Percentiles rank a stretch among this genome's conserved stretches.
phyloP scores from a whole-genome alignment of 805 yeast genomes.

The Wickerhamomyces ciferrii region DNA sequence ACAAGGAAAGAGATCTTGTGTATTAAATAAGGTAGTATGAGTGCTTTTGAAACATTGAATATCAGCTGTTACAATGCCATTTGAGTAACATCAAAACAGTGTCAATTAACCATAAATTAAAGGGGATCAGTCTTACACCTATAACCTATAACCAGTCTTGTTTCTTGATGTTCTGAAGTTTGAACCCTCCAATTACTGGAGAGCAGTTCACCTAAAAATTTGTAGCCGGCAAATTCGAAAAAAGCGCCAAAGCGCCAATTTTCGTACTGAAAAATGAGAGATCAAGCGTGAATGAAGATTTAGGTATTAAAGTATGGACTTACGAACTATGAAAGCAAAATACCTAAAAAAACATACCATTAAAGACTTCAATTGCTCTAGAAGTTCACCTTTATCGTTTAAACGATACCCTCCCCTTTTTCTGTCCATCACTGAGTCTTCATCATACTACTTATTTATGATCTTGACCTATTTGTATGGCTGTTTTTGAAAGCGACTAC shows the following conservation, averaged over 20 bases:
- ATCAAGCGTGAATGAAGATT: neutral
- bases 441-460: too few relatives aligned
- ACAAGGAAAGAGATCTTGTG: neutral
- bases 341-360: too few relatives aligned
- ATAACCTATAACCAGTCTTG: too few relatives aligned
- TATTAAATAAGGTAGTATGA: neutral
- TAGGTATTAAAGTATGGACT: neutral
- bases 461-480: neutral
- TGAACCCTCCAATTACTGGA: neutral
- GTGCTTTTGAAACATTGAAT: too few relatives aligned
- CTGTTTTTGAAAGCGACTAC: neutral
- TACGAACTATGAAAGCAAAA: neutral
- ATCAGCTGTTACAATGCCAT: too few relatives aligned
- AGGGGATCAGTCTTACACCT: too few relatives aligned
- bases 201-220: neutral
- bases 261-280: neutral
- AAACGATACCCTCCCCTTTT: neutral
- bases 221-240: neutral
- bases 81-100: too few relatives aligned
- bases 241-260: neutral
- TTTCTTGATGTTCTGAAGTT: too few relatives aligned
- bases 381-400: neutral
- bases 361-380: too few relatives aligned
- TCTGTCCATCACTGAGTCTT: neutral
- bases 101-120: too few relatives aligned